Percentiles rank a stretch among this genome's conserved stretches.
Conservation (phyloP, 2,329 filamentous ascomycete species). For the Kalmusia sp. region DNA sequence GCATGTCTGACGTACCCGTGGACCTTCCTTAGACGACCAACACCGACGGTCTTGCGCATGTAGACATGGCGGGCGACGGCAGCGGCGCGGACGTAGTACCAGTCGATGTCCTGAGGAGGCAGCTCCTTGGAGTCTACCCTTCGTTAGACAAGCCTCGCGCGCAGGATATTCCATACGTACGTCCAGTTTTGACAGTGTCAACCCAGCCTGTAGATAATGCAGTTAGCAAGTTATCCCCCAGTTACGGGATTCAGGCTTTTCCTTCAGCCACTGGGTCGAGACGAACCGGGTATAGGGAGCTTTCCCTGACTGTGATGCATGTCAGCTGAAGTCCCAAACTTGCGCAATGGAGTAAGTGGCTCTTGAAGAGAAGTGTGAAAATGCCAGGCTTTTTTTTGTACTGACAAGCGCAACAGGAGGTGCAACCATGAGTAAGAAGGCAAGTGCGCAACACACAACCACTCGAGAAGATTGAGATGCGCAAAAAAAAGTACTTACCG, state of each 20-base stretch:
- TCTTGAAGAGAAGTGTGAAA: no score
- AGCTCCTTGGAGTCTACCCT: conserved; percentile 83
- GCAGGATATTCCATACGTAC: conserved; percentile 29
- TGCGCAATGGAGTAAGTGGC: no score
- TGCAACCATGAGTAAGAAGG: no score
- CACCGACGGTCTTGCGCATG: conserved; percentile 98
- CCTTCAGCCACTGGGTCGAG: conserved; percentile 44
- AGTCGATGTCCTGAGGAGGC: conserved; percentile 97
- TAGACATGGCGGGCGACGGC: conserved; percentile 98
- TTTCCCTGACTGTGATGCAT: no score
- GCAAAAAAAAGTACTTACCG: no score
- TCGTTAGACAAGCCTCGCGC: conserved; percentile 20
- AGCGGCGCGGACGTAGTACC: conserved; percentile 89
- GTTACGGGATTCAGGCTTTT: conserved; percentile 62
- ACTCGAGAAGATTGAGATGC: no score
- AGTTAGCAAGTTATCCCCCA: conserved; percentile 59
- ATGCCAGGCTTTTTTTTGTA: no score
- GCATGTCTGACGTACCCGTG: conserved; percentile 64
- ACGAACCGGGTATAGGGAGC: conserved; percentile 85
- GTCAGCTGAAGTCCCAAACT: no score
- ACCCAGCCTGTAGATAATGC: conserved; percentile 82
- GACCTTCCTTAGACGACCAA: conserved; percentile 94
- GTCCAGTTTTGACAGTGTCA: conserved; percentile 97
- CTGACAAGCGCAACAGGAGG: no score
- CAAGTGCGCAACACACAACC: no score